Evolutionary conservation across 257 asterid genomes (phyloP).

Genomic region (Rehmannia glutinosa): DNA sequence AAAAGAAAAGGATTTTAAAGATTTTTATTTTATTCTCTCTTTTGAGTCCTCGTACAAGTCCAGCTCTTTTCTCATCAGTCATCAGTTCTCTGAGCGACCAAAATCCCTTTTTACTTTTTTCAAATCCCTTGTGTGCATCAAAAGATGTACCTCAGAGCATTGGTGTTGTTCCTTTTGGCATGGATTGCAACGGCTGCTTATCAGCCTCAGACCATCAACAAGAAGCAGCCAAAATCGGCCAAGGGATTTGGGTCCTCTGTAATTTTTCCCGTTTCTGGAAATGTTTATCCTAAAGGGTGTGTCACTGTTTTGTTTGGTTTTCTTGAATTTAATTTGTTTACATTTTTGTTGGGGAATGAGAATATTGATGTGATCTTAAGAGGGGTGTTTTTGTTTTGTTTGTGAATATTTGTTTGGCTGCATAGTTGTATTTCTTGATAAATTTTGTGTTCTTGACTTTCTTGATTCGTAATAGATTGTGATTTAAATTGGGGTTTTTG

Average conservation of each 20-base stretch:
- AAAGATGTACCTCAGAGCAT: slow-evolving; percentile 33
- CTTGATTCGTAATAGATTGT: slow-evolving; percentile 2
- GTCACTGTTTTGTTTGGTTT: neutral
- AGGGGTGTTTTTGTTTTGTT: neutral
- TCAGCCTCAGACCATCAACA: slow-evolving; percentile 27
- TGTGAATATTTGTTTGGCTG: neutral
- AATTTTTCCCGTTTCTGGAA: slow-evolving; percentile 69
- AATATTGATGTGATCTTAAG: neutral
- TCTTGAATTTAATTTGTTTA: neutral
- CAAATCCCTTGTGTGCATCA: slow-evolving; percentile 4
- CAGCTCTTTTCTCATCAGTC: neutral
- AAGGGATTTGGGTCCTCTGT: slow-evolving; percentile 49
- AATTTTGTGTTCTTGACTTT: slow-evolving; percentile 1
- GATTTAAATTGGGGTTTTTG: slow-evolving; percentile 8
- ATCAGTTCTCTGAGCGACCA: neutral
- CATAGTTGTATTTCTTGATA: neutral
- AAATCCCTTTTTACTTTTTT: neutral
- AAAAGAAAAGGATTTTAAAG: too few relatives aligned
- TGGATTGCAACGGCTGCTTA: slow-evolving; percentile 36
- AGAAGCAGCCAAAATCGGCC: slow-evolving; percentile 21
- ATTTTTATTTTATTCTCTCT: too few relatives aligned
- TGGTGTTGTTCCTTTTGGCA: slow-evolving; percentile 39
- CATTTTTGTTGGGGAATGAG: neutral
- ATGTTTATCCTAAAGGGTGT: slow-evolving; percentile 88
- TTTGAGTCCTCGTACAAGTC: neutral